These are phyloP conservation scores for Hanseniaspora guilliermondii DNA, from an alignment of 805 yeast genomes.

Conservation along the genomic window DNA sequence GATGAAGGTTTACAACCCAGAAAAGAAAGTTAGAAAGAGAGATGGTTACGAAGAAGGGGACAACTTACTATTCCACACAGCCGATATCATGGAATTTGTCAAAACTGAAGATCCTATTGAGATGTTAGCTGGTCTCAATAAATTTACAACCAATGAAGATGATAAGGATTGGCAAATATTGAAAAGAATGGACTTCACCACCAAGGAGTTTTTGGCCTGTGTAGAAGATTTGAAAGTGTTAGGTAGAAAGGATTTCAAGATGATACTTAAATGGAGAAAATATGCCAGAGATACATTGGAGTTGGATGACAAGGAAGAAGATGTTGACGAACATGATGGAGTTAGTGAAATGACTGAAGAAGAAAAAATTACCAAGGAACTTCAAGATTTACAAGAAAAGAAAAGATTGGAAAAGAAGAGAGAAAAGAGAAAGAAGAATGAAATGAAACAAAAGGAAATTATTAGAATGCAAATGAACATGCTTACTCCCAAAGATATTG, in stretches of 20 bases:
- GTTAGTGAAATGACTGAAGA: conserved; percentile 72
- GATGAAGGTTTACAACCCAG: conserved; percentile 90
- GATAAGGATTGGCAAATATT: conserved; percentile 64
- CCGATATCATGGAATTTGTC: conserved; percentile 70
- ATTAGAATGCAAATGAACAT: conserved; percentile 90
- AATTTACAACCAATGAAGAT: conserved; percentile 44
- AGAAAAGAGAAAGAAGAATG: conserved; percentile 72
- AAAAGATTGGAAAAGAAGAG: conserved; percentile 60
- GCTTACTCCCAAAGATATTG: conserved; percentile 84
- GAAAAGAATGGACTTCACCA: conserved; percentile 62
- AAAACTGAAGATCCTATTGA: conserved; percentile 72
- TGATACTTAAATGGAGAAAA: conserved; percentile 75
- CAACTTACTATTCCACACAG: conserved; percentile 52
- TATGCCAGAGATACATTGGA: conserved; percentile 70
- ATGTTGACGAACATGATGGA: conserved; percentile 39
- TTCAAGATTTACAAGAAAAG: conserved; percentile 57
- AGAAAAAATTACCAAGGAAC: conserved; percentile 75
- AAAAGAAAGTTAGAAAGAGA: conserved; percentile 76
- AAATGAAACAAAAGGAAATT: conserved; percentile 73
- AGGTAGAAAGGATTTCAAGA: conserved; percentile 86
- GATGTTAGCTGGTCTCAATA: conserved; percentile 60
- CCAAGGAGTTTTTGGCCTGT: conserved; percentile 67
- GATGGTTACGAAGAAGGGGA: conserved; percentile 97
- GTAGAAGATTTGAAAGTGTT: conserved; percentile 84
- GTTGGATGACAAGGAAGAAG: conserved; percentile 37